Base-by-base conservation (phyloP, 441 rosid genomes). In the Dalechampia spathulata region DNA sequence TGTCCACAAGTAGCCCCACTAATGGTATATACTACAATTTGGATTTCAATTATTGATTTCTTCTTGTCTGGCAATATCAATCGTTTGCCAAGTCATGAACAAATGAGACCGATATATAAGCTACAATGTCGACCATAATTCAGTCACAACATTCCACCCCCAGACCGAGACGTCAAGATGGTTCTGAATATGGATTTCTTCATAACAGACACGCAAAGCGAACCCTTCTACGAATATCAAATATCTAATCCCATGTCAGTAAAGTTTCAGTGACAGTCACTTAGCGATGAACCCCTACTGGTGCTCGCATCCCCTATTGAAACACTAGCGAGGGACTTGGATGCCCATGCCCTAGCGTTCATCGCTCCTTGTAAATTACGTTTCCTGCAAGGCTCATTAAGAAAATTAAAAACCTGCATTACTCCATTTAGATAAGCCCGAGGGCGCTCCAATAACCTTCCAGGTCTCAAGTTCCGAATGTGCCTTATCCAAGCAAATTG, bases 341-440 rank as follows among this genome's bases (percentile, higher is more conserved):
- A 89, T 6, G 92, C 92, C 99, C 96, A 89, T 9, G 90, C 90
- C 60, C 87, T 75, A 2, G 98, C 96, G 62, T 78, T 88, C 77
- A 86, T 75, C 1, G 98, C 94, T 56, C 98, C 86, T 60, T 74
- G 95, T 63, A 88, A 67, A 75, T 88, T 84, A 41, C 89, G 84
- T 73, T 81, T 83, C 79, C 77, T 84, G 64, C 95, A 78, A 57
- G 92, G 95, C 57, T 82, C 92, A 69, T 71, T 75, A 15, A 80
- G 79, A 46, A 78, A 75, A 57, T 65, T 80, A 8, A 79, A 67
- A 19, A 85, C 55, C 57, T 77, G 93, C 14, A 81, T 58, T 39
- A 70, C 71, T 56, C 78, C 57, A 37, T 78, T 81, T 39, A 86
- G 72, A 76, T 72, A 86, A n/a, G 83, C 75, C 25, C 64, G 58